phyloP scores from a whole-genome alignment of 2,329 filamentous ascomycete genomes.

The Didymella exigua region DNA sequence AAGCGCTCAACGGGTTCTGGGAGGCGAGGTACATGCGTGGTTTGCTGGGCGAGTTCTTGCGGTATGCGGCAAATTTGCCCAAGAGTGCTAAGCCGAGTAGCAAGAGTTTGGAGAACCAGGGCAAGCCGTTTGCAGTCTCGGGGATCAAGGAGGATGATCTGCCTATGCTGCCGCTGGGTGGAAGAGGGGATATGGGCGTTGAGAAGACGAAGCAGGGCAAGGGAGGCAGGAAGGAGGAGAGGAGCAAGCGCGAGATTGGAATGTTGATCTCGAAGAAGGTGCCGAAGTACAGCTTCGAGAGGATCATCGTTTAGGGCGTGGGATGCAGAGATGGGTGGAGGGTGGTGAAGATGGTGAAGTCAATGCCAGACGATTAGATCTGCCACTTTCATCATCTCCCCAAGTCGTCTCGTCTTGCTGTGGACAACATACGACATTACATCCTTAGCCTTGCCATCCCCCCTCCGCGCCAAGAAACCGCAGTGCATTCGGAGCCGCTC shows the following conservation, averaged over 20 bases:
- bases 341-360: too few relatives aligned
- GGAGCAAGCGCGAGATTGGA: constrained; percentile 75
- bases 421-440: too few relatives aligned
- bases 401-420: too few relatives aligned
- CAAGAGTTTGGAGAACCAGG: constrained; percentile 48
- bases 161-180: constrained; percentile 71
- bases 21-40: constrained; percentile 70
- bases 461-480: too few relatives aligned
- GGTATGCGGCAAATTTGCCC: constrained; percentile 53
- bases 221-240: constrained; percentile 71
- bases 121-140: constrained; percentile 56
- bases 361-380: too few relatives aligned
- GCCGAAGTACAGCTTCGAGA: constrained; percentile 82
- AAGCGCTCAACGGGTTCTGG: constrained; percentile 73
- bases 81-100: constrained; percentile 41
- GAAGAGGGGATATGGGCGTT: constrained; percentile 64
- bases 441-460: too few relatives aligned
- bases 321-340: too few relatives aligned
- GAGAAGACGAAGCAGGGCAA: constrained; percentile 61
- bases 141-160: constrained; percentile 49
- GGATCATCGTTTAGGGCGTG: constrained; percentile 60
- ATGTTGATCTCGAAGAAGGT: constrained; percentile 79
- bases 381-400: too few relatives aligned
- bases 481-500: too few relatives aligned
- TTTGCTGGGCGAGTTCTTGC: constrained; percentile 68